Percentiles rank a stretch among this genome's conserved stretches.
Conservation (phyloP, 2,329 filamentous ascomycete genomes). For the Fusarium nodosum region DNA sequence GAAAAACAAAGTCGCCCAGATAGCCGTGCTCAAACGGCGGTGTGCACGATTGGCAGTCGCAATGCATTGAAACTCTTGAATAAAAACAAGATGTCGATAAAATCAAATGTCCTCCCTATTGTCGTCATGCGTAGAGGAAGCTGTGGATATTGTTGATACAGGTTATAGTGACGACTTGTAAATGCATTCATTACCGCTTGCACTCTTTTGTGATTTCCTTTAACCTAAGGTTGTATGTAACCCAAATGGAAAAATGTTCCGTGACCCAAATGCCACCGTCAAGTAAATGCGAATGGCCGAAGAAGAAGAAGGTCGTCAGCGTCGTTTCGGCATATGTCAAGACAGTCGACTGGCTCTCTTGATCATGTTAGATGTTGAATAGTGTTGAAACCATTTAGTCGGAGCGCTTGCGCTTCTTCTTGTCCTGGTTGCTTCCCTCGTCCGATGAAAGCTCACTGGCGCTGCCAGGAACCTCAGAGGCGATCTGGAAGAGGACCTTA, state of each 20-base stretch:
- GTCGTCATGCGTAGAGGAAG: constrained; percentile 51
- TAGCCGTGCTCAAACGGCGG: constrained; percentile 43
- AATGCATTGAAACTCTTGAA: constrained; percentile 49
- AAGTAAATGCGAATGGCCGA: constrained; percentile 43
- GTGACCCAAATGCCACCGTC: constrained; percentile 51
- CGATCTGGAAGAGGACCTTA: constrained; percentile 85
- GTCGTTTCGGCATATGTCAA: constrained; percentile 54
- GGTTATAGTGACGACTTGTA: constrained; percentile 59
- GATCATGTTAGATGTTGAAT: constrained; percentile 38
- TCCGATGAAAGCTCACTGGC: constrained; percentile 70
- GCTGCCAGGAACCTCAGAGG: constrained; percentile 78
- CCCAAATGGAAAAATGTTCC: constrained; percentile 43
- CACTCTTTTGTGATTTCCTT: constrained; percentile 56
- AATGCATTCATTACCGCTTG: constrained; percentile 58
- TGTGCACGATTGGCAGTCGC: constrained; percentile 28
- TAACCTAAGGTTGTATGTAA: constrained; percentile 52
- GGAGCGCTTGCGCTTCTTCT: constrained; percentile 81
- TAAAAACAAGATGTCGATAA: constrained; percentile 36
- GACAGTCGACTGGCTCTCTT: constrained; percentile 41
- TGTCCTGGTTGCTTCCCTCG: constrained; percentile 63
- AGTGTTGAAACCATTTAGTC: constrained; percentile 60
- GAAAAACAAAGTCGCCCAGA: constrained; percentile 33
- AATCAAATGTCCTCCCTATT: constrained; percentile 48
- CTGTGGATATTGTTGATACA: constrained; percentile 59
- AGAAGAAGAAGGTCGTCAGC: constrained; percentile 52